A percentile compares a stretch with the other conserved stretches of the same genome.
phyloP scores from a whole-genome alignment of 2,329 filamentous ascomycete genomes.

The Colletotrichum sansevieriae region DNA sequence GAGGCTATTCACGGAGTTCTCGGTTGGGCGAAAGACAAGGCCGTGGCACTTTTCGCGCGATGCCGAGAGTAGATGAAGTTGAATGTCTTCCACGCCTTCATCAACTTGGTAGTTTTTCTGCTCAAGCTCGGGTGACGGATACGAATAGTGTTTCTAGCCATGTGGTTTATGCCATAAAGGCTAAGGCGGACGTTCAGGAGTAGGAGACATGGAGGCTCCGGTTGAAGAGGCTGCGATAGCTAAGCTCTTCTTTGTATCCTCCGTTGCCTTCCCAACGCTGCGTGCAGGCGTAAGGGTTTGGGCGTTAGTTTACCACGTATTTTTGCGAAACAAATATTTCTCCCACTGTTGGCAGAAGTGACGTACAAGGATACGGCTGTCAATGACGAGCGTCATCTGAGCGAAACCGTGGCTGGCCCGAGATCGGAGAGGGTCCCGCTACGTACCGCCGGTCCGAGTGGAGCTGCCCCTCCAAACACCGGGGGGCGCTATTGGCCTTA shows the following conservation, averaged over 20 bases:
- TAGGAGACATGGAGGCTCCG: background rate
- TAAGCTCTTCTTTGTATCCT: no score
- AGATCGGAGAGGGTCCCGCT: constrained; percentile 10
- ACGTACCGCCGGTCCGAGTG: constrained; percentile 9
- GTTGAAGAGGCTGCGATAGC: no score
- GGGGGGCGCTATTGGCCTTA: constrained; percentile 21
- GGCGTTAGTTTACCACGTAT: background rate
- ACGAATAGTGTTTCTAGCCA: background rate
- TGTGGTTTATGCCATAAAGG: background rate
- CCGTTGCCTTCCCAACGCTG: background rate
- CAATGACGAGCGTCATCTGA: background rate
- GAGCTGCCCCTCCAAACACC: constrained; percentile 22
- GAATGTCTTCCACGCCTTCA: constrained; percentile 42
- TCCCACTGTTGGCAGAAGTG: background rate
- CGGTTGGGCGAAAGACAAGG: no score
- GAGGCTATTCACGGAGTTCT: no score
- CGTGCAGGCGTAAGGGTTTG: background rate
- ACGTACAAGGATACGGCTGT: background rate
- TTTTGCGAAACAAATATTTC: no score
- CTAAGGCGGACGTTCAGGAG: background rate
- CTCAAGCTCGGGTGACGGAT: rapidly evolving
- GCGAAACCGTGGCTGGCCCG: background rate
- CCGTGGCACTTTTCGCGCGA: no score
- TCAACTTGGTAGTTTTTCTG: constrained; percentile 42
- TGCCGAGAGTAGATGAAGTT: no score